Evolutionary conservation across 768 basidiomycete genomes (phyloP), one percentile per base, ranked within the genome.

Genomic region (Hypholoma sublateritium): DNA sequence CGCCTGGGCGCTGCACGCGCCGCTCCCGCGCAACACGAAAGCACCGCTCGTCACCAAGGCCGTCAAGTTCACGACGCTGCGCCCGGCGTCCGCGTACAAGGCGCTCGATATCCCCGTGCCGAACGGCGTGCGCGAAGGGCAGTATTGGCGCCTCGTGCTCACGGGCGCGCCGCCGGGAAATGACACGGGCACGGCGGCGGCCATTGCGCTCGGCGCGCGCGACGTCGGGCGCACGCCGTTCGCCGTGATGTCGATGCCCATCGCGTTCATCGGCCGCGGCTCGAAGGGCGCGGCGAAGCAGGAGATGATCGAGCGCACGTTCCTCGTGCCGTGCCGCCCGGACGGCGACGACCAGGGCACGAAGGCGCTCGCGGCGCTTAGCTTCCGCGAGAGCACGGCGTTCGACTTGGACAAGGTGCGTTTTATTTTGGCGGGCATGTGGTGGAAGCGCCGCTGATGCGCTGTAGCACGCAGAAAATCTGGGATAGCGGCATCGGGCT

Each of bases 401-500:
- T 96, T 93, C 67, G 95, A 95, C 66, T 77, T 96, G 4, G 95
- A 97, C 77, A 96, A 97, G 84, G 95, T 92, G 60, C 67, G 78
- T 57, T 42, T 53, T 45, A 17, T 41, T 28, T 1, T 45, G 47
- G 11, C 37, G 39, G 55, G 51, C 34, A 4, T 13, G 55, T 49
- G 12, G 12, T 17, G 32, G 28, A 17, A 39, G 25, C 43, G 54
- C 60, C 45, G 62, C 61, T 65, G 56, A 70, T 62, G 60, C 60
- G 62, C 53, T 70, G 65, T 60, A 72, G 68, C 62, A 39, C 67
- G 34, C 74, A 96, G 95, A 96, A 96, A 93, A 82, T 96, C 53
- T 97, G 95, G 95, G 94, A 96, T 68, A 95, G 93, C 42, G 95
- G 95, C 2, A 79, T 96, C 46, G 93, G 91, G 5, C 73, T 95